Conservation (phyloP, 352 stramenopile species). For the Thraustotheca clavata region DNA sequence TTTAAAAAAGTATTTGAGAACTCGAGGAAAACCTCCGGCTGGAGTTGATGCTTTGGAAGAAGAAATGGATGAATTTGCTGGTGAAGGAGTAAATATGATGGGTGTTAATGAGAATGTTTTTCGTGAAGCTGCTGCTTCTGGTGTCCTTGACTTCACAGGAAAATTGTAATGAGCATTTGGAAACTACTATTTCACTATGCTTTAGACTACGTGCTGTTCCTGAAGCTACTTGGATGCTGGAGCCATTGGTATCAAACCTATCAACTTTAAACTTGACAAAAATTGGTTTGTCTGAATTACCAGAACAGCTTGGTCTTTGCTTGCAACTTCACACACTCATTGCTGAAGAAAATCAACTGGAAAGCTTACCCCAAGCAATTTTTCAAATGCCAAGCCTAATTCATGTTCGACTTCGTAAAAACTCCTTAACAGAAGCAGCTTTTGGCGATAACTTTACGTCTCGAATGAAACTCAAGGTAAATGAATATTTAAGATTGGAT, state of each 20-base stretch:
- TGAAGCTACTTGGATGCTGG: not conserved
- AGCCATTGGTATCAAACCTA: not conserved
- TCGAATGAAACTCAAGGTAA: constrained; percentile 30
- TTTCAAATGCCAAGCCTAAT: constrained; percentile 39
- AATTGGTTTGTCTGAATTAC: constrained; percentile 44
- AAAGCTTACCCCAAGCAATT: constrained; percentile 37
- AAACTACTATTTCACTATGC: not conserved
- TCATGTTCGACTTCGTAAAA: constrained; percentile 62
- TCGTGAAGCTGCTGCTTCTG: constrained; percentile 47
- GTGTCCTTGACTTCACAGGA: constrained; percentile 38
- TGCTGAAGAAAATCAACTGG: constrained; percentile 54
- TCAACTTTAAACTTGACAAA: constrained; percentile 47
- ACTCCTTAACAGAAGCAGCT: constrained; percentile 41
- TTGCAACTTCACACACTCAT: constrained; percentile 50
- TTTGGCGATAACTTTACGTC: constrained; percentile 36
- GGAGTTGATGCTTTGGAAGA: constrained; percentile 50
- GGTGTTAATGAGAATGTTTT: constrained; percentile 34
- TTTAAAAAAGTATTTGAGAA: constrained; percentile 79
- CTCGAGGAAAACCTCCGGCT: constrained; percentile 41
- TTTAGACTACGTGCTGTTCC: constrained; percentile 6
- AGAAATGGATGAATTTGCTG: constrained; percentile 41
- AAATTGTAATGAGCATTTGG: not conserved
- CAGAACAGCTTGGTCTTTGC: constrained; percentile 37
- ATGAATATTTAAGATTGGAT: not conserved
- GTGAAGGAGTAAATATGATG: constrained; percentile 13